Base-by-base conservation (phyloP, 73 alveolate genomes). In the Paramecium primaurelia region DNA sequence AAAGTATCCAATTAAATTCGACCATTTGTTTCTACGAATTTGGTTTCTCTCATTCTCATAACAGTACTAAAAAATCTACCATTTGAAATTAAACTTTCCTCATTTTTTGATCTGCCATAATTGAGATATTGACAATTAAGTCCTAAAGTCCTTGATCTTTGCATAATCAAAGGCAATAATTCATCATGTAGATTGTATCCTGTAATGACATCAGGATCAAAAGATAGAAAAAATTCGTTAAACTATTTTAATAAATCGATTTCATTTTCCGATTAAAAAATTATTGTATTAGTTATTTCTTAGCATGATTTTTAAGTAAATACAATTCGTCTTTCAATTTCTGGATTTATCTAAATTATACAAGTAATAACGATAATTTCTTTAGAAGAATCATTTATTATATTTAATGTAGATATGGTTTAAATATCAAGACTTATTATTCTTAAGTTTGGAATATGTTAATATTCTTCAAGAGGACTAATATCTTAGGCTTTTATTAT, bases 1-100 rank as follows among this genome's bases (percentile, higher is more conserved):
- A 96, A 92, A 99, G 98, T 98, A 94, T 99, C 99, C 71, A 99
- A 95, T 77, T 95, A 92, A 86, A 98, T 96, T 95, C 99, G 95
- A 54, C 99, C 99, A 80, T 97, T 99, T 69, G 96, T 93, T 58
- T 95, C 93, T 84, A 98, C 95, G 73, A 97, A 99, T 84, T 97
- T 98, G 37, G 97, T 97, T 54, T 54, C 69, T 54, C 69, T 54
- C 22, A 54, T 7, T 54, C 69, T 54, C 69, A 54, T 54, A 0
- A 54, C 69, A 16, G 69, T 18, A 54, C 69, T 54, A 54, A 54
- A 54, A 34, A 54, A 54, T 54, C 69, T 54, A 0, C 69, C 69
- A n/a, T 54, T 54, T 4, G 69, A n/a, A 4, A 54, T 54, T 54
- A 54, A 18, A 6, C 36, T 18, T 54, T 54, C 69, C 1, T 54